Evolutionary conservation across 805 yeast species (phyloP), one percentile per base, ranked within the genome.

Genomic region (Saturnispora zaruensis): DNA sequence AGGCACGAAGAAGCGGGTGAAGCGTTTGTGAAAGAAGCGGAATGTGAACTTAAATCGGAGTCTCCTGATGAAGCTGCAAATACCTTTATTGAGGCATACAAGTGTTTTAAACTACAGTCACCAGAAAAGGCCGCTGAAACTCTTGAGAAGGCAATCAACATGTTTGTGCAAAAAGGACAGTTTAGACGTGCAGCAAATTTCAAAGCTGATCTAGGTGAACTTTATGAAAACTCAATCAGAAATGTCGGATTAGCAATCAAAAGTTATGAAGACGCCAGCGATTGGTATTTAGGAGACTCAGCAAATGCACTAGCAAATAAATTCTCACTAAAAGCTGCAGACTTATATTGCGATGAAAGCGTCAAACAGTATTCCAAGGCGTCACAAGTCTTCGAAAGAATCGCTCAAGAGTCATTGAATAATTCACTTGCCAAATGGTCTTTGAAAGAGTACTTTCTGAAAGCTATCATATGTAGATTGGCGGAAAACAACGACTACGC

Each of bases 131-230:
- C 95, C 7, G 96, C 89, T 4, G 76, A 82, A 47, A 80, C 87
- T 5, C 72, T 93, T 54, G 76, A 77, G 51, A 77, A 76, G 58
- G 96, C 98, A 0, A 82, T 91, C 53, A 82, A 79, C 54, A 75
- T 87, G 62, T 91, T 90, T 66, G 88, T 96, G 1, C 75, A 80
- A 54, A 81, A 87, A 58, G 99, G 99, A 11, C 96, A 91, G 66
- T 93, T 93, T 69, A 81, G 99, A 65, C 76, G 98, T 65, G 96
- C 96, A 23, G 99, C 99, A 11, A 88, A 88, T 63, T 90, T 85
- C 70, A 84, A 90, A 63, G 79, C 84, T 73, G 99, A 93, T 64
- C 74, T 93, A 61, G 99, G 90, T 9, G 89, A 81, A 57, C 66
- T 91, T 43, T 87, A 86, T 62, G 98, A 91, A 67, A 76, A 77